Evolutionary conservation across 108 stramenopile genomes (phyloP).

Genomic region (Cyclotella choctawhatcheeana): DNA sequence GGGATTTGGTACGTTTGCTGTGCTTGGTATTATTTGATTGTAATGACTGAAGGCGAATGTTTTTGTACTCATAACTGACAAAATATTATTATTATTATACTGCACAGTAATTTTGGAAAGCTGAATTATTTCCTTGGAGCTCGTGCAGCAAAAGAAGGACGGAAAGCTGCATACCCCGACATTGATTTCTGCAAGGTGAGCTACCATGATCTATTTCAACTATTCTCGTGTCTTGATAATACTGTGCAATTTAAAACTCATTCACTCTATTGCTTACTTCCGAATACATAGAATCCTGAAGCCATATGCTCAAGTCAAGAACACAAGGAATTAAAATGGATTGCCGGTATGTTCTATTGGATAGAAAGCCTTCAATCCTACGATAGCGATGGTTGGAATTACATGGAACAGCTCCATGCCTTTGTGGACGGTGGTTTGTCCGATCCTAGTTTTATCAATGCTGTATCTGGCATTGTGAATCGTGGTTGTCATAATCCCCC

Average conservation of each 20-base stretch:
- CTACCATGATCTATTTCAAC: no score
- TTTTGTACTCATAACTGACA: no score
- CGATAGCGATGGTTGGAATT: conserved; percentile 36
- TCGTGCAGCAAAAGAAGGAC: conserved; percentile 18
- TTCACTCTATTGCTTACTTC: no score
- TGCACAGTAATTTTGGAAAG: conserved; percentile 45
- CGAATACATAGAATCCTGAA: no score
- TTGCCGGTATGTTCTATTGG: conserved; percentile 44
- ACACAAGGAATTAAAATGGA: conserved; percentile 50
- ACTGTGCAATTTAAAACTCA: no score
- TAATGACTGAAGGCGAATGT: no score
- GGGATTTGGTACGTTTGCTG: no score
- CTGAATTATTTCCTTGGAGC: conserved; percentile 26
- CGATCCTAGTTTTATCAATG: conserved; percentile 30
- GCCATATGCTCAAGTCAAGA: conserved; percentile 27
- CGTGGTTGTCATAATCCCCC: conserved; percentile 46
- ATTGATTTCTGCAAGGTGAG: conserved; percentile 39
- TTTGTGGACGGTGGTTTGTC: conserved; percentile 42
- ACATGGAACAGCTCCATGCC: conserved; percentile 20
- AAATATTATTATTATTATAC: no score
- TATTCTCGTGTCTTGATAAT: no score
- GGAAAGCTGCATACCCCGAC: conserved; percentile 4
- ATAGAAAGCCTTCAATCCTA: conserved; percentile 32
- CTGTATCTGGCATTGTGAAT: conserved; percentile 34
- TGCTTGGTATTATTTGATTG: no score